Conservation (phyloP, 441 rosid species). For the Pelargonium exstipulatum region DNA sequence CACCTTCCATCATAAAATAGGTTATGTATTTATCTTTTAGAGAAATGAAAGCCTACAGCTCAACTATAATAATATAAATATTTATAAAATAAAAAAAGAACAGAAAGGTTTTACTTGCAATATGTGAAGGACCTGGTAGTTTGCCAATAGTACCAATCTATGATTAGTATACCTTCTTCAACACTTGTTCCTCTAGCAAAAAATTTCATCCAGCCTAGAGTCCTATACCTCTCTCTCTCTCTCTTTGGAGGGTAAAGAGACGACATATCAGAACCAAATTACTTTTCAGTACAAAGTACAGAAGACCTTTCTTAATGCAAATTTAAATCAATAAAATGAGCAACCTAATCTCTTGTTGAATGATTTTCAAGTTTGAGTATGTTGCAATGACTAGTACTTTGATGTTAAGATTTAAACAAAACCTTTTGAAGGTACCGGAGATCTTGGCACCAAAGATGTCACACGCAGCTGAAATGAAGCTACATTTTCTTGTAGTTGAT, state of each 20-base stretch:
- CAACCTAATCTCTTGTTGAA: too few species aligned
- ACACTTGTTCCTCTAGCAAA: too few species aligned
- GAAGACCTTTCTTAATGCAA: not conserved
- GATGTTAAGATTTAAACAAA: slow-evolving; percentile 18
- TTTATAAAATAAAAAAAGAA: too few species aligned
- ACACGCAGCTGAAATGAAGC: slow-evolving; percentile 68
- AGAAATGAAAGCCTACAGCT: too few species aligned
- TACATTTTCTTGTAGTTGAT: slow-evolving; percentile 56
- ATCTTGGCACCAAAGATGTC: slow-evolving; percentile 85
- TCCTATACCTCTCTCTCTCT: not conserved
- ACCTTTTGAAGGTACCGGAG: slow-evolving; percentile 98
- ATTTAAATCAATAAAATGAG: not conserved
- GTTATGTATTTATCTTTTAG: not conserved
- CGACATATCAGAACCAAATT: not conserved
- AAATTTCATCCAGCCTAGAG: too few species aligned
- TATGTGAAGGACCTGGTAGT: not conserved
- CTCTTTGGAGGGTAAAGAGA: not conserved
- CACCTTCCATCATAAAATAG: slow-evolving; percentile 1
- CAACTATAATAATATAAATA: too few species aligned
- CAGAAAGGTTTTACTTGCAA: too few species aligned
- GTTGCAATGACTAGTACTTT: not conserved
- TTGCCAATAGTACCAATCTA: not conserved
- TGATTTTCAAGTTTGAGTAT: not conserved
- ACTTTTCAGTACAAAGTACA: not conserved
- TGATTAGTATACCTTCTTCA: not conserved